These are phyloP conservation scores for Kuraishia ogatae DNA, from an alignment of 805 yeast genomes.

Conservation along the genomic window DNA sequence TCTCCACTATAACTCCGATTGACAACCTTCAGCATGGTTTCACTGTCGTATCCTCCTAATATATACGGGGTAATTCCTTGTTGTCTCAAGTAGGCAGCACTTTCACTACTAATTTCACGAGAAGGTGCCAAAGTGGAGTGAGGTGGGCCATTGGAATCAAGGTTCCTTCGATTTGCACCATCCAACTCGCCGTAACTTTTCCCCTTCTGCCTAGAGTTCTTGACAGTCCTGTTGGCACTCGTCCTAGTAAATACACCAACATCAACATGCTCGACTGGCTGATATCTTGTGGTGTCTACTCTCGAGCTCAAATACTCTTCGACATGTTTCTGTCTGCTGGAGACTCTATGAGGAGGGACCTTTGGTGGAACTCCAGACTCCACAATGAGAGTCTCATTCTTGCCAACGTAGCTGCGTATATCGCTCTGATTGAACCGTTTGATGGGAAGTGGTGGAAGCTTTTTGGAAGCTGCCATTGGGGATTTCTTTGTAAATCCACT, in stretches of 20 bases:
- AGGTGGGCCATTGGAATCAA: neutral
- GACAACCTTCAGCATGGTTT: slow-evolving; percentile 10
- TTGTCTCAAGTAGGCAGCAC: neutral
- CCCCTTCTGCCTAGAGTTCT: neutral
- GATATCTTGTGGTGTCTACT: neutral
- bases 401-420: slow-evolving; percentile 12
- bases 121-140: neutral
- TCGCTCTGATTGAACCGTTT: slow-evolving; percentile 13
- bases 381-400: neutral
- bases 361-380: slow-evolving; percentile 6
- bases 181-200: neutral
- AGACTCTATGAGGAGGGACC: slow-evolving; percentile 4
- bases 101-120: neutral
- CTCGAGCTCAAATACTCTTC: neutral
- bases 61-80: slow-evolving; percentile 13
- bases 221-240: slow-evolving; percentile 8
- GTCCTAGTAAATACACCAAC: slow-evolving; percentile 16
- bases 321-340: neutral
- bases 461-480: slow-evolving; percentile 1
- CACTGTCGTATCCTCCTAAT: slow-evolving; percentile 19
- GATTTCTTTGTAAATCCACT: neutral
- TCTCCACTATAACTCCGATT: slow-evolving; percentile 6
- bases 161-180: too few relatives aligned
- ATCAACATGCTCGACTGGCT: slow-evolving; percentile 12
- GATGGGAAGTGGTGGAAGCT: slow-evolving; percentile 15